Percentiles rank a stretch among this genome's conserved stretches.
Evolutionary conservation across 2,329 filamentous ascomycete species (phyloP).

Genomic region (Phymatotrichopsis omnivora): DNA sequence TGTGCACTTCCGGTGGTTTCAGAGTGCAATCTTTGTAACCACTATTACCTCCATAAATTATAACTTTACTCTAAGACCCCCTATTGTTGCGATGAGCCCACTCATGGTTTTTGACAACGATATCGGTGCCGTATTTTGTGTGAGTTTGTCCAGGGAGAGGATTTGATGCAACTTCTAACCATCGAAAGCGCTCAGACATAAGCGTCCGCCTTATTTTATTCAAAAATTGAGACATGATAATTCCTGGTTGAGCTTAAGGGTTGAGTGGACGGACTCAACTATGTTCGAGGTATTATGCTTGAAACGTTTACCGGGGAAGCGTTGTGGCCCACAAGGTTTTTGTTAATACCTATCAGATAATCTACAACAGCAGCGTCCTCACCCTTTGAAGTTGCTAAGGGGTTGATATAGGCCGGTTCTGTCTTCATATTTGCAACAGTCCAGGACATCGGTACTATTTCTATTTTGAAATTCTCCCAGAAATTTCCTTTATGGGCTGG

Average conservation of each 20-base stretch:
- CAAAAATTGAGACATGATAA: constrained; percentile 4
- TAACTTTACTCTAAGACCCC: too few relatives aligned
- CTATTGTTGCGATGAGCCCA: too few relatives aligned
- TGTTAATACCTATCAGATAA: constrained; percentile 2
- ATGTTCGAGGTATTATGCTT: constrained; percentile 11
- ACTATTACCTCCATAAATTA: too few relatives aligned
- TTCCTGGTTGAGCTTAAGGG: not conserved
- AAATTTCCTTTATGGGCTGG: not conserved
- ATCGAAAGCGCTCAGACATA: too few relatives aligned
- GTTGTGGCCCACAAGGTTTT: constrained; percentile 4
- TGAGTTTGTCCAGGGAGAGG: too few relatives aligned
- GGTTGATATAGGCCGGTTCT: not conserved
- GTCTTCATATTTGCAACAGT: not conserved
- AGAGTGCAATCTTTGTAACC: too few relatives aligned
- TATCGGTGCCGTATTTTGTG: too few relatives aligned
- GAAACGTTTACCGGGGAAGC: not conserved
- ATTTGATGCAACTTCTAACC: too few relatives aligned
- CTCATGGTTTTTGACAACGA: too few relatives aligned
- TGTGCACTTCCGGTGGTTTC: too few relatives aligned
- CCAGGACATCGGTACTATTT: not conserved
- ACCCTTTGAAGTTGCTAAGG: not conserved
- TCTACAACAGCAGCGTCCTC: not conserved
- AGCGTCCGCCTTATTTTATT: constrained; percentile 7
- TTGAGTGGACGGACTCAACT: constrained; percentile 3
- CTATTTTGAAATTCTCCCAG: constrained; percentile 1